phyloP scores from a whole-genome alignment of 2,329 filamentous ascomycete genomes.

The Talaromyces sp. region DNA sequence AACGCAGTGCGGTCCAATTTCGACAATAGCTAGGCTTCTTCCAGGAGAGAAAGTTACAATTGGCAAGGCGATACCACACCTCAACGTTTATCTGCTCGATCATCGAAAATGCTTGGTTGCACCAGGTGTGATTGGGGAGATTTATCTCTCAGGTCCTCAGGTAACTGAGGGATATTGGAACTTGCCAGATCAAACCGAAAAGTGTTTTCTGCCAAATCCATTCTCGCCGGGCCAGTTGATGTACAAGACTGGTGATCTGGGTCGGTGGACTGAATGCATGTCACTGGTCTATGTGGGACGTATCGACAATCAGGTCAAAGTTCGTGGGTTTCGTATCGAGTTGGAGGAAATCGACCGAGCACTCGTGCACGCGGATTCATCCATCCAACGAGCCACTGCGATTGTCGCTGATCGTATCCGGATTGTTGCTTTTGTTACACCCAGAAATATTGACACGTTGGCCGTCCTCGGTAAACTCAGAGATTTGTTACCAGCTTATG shows the following conservation, averaged over 20 bases:
- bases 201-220: constrained; percentile 33
- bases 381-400: neutral
- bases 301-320: constrained; percentile 43
- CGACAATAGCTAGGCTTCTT: no score
- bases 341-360: constrained; percentile 33
- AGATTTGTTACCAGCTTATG: neutral
- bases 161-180: constrained; percentile 43
- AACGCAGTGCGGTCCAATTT: constrained; percentile 22
- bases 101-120: no score
- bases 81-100: no score
- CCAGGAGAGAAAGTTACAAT: no score
- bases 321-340: constrained; percentile 41
- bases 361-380: neutral
- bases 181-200: constrained; percentile 25
- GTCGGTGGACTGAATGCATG: constrained; percentile 34
- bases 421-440: neutral
- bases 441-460: neutral
- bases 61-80: no score
- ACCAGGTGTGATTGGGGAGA: constrained; percentile 40
- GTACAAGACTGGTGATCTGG: constrained; percentile 46
- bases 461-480: neutral
- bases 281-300: constrained; percentile 42
- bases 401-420: neutral
- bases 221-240: constrained; percentile 29
- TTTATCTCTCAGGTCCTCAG: constrained; percentile 45